phyloP scores from a whole-genome alignment of 2,329 filamentous ascomycete species.

The Talaromyces sp. region DNA sequence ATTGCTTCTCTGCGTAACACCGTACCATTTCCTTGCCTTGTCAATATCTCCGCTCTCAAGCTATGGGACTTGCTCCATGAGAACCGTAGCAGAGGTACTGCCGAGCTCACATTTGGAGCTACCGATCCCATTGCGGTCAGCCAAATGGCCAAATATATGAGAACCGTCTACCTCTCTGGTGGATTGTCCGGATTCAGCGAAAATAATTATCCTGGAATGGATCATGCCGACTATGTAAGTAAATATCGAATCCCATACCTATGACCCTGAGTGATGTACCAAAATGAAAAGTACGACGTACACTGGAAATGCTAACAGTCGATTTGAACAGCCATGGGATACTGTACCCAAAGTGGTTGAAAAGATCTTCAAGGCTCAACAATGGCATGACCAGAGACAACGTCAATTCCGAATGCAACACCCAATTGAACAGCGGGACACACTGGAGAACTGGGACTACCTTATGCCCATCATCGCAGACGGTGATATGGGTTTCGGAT shows the following conservation, averaged over 20 bases:
- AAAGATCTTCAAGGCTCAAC: neutral
- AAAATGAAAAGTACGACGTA: no score
- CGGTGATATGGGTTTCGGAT: neutral
- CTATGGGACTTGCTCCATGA: neutral
- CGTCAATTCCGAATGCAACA: neutral
- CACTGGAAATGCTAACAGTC: no score
- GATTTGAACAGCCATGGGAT: no score
- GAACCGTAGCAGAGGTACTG: neutral
- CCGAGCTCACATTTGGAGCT: neutral
- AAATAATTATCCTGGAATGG: neutral
- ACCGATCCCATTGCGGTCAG: neutral
- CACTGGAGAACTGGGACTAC: neutral
- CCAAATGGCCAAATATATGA: neutral
- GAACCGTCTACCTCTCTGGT: neutral
- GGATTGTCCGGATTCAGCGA: neutral
- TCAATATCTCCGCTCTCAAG: no score
- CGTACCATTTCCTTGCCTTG: no score
- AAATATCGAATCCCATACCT: no score
- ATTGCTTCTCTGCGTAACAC: no score
- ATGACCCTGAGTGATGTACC: no score
- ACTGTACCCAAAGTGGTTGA: neutral
- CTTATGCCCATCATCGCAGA: neutral
- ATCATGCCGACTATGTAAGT: conserved; percentile 1
- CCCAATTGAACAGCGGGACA: neutral
- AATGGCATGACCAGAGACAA: neutral